Percentiles rank a stretch among this genome's conserved stretches.
Evolutionary conservation across 2,329 filamentous ascomycete genomes (phyloP).

Genomic region (Aspergillus quadrilineatus): DNA sequence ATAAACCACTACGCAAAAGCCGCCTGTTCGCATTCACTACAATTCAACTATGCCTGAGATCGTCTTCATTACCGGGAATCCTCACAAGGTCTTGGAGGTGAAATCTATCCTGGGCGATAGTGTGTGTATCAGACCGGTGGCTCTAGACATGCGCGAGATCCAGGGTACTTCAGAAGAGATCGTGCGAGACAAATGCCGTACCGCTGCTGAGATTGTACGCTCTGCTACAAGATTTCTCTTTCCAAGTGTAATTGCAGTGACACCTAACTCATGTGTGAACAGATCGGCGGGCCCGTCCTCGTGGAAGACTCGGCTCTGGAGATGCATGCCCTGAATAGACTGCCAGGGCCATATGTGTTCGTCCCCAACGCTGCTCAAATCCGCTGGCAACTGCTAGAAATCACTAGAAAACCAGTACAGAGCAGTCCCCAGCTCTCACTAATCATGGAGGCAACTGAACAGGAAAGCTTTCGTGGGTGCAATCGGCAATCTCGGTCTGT

Average conservation of each 20-base stretch:
- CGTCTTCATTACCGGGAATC: slow-evolving; percentile 86
- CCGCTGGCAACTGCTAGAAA: no score
- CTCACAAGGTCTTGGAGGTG: slow-evolving; percentile 82
- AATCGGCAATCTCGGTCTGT: slow-evolving; percentile 74
- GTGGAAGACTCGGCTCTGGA: slow-evolving; percentile 88
- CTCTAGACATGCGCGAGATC: slow-evolving; percentile 75
- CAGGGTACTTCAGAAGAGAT: slow-evolving; percentile 86
- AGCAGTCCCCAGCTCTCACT: neutral
- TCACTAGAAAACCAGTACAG: neutral
- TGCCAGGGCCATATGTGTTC: slow-evolving; percentile 88
- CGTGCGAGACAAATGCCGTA: slow-evolving; percentile 73
- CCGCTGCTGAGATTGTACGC: slow-evolving; percentile 58
- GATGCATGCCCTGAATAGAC: slow-evolving; percentile 76
- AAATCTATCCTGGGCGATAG: slow-evolving; percentile 70
- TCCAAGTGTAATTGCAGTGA: neutral
- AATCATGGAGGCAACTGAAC: neutral
- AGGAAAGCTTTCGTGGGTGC: slow-evolving; percentile 86
- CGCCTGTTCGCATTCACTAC: no score
- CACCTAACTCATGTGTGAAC: slow-evolving; percentile 3
- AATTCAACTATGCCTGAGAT: neutral
- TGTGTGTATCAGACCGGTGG: slow-evolving; percentile 67
- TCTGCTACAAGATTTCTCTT: neutral
- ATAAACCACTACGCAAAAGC: no score
- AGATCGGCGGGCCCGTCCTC: slow-evolving; percentile 77
- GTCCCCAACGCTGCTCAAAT: slow-evolving; percentile 51